Evolutionary conservation across 2,329 filamentous ascomycete genomes (phyloP).

Genomic region (Torrubiella hemipterigena): DNA sequence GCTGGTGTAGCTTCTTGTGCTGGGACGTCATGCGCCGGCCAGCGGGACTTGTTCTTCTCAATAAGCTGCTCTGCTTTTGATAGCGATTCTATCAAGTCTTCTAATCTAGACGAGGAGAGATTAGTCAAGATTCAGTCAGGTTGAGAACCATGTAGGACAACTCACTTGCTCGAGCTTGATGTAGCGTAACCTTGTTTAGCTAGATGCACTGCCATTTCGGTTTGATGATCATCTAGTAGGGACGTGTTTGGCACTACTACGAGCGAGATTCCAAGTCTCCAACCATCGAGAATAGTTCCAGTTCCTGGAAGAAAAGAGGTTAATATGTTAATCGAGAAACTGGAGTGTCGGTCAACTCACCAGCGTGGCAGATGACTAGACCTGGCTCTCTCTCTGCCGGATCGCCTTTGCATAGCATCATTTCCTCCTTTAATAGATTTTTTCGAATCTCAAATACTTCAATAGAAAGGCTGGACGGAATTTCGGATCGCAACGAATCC

Average conservation of each 20-base stretch:
- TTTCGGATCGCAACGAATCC: constrained; percentile 8
- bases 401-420: constrained; percentile 39
- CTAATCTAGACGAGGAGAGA: constrained; percentile 9
- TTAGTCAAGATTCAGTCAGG: constrained; percentile 1
- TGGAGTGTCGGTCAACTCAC: too few species aligned
- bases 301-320: constrained; percentile 65
- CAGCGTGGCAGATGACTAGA: constrained; percentile 79
- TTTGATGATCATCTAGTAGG: constrained; percentile 83
- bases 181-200: constrained; percentile 64
- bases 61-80: constrained; percentile 22
- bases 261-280: constrained; percentile 62
- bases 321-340: too few species aligned
- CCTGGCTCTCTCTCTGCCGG: constrained; percentile 45
- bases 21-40: constrained; percentile 17
- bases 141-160: constrained; percentile 1
- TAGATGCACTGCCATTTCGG: constrained; percentile 70
- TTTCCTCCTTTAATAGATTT: constrained; percentile 28
- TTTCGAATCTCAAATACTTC: constrained; percentile 19
- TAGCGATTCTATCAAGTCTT: constrained; percentile 22
- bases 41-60: constrained; percentile 22
- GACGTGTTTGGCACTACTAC: constrained; percentile 78
- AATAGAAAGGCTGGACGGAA: constrained; percentile 14
- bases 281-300: constrained; percentile 75
- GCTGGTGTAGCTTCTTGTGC: constrained; percentile 8
- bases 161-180: constrained; percentile 55